Evolutionary conservation across 2,329 filamentous ascomycete species (phyloP), one percentile per base, ranked within the genome.

Genomic region (Alternaria incomplexa): DNA sequence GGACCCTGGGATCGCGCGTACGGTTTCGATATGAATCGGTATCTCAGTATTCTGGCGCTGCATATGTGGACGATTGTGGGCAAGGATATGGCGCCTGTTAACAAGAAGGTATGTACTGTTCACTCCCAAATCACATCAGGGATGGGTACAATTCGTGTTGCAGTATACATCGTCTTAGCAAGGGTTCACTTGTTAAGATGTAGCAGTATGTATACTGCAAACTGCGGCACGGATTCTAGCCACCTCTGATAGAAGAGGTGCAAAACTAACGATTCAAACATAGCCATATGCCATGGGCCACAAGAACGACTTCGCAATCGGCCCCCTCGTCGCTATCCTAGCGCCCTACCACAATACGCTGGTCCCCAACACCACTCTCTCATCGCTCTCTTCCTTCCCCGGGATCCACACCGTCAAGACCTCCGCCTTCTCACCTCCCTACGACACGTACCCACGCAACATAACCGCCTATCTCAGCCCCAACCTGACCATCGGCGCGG

Each of bases 1-100:
- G 88, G 88, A 0, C 88, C 88, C 0, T 90, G 88, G 88, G 88
- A 90, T 73, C 84, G 88, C 0, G 81, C 84, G 0, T 90, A 90
- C 64, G 87, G 87, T 1, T 89, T 85, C 61, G 87, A 90, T 62
- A 89, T 90, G 87, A 89, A 88, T 58, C 79, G 83, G 7, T 90
- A 90, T 67, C 73, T 89, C 5, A 85, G 85, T 56, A 81, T 90
- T 52, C 83, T 89, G 73, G 84, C 85, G 0, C 73, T 87, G 13
- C 87, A 87, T 77, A 82, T 90, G 64, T 90, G 87, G 88, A 83
- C 85, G 0, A 62, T 88, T 5, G 79, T 87, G 6, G 87, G 86
- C 9, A 85, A 86, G 47, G 73, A 80, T 4, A 72, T 75, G 6
- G 76, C 79, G 4, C 78, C 79, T 1, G 67, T 82, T 4, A 69